Base-by-base conservation (phyloP, 2,329 filamentous ascomycete genomes). In the Cercospora sp. region DNA sequence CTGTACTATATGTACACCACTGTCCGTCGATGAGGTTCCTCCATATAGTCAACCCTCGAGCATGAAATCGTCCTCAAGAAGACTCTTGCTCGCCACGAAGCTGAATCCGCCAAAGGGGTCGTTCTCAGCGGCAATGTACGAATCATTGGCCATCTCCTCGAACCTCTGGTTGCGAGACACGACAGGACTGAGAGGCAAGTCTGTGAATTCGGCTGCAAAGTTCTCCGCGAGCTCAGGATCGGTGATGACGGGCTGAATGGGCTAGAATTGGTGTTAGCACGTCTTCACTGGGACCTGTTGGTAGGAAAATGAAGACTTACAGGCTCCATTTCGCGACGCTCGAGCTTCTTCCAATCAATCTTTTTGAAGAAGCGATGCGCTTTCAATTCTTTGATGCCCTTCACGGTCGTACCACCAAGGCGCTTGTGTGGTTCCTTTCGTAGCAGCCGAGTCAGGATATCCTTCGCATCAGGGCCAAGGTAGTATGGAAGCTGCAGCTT, bases 141-240 rank as follows among this genome's bases (percentile, higher is more conserved):
- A 36, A 45, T 60, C 45, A 13, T 72, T 69, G 48, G 63, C 61
- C 18, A 75, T 66, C 36, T 73, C 72, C 39, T 73, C 74, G 5
- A 63, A 53, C 66, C 73, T 69, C 61, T 69, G 63, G 36, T 64
- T 64, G 60, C 79, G 72, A 30, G 70, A 74, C 28, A 89, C 77
- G 1, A 91, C 84, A 5, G 93, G 93, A 77, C 91, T 96, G 63
- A 98, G 84, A 3, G 92, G 87, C 70, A 97, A 81, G 65, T 91
- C 89, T 0, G 94, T 99, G 78, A 99, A 99, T 77, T 97, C 93
- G n/a, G 85, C 84, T 0, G 91, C 87, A 80, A 99, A 99, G 81
- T 99, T 99, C 86, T 99, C 96, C 0, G 95, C 95, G 57, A 97
- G 85, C 79, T 96, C 94, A 0, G 95, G 95, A 76, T 99, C 93